phyloP scores from a whole-genome alignment of 176 grass and related monocot species.

The Musa schizocarpa region DNA sequence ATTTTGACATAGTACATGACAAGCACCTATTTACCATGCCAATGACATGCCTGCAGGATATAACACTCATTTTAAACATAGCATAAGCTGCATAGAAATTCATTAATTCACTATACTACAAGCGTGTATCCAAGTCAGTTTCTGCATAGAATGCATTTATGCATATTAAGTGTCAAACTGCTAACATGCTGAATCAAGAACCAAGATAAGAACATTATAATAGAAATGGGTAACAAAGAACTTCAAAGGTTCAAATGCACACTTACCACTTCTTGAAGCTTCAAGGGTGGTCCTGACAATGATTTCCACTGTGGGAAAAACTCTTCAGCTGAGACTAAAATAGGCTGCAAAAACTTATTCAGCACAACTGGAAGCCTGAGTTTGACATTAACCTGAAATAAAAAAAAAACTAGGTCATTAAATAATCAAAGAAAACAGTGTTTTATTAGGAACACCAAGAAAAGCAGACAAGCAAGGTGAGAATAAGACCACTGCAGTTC shows the following conservation, averaged over 20 bases:
- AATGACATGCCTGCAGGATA: too few species aligned
- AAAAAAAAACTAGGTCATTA: constrained; percentile 11
- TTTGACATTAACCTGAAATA: constrained; percentile 63
- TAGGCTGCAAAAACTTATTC: constrained; percentile 89
- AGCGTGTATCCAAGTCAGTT: background rate
- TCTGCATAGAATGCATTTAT: background rate
- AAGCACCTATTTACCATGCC: background rate
- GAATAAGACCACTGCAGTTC: constrained; percentile 44
- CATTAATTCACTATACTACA: background rate
- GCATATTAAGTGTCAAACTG: background rate
- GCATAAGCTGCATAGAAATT: too few species aligned
- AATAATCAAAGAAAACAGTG: background rate
- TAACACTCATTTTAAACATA: too few species aligned
- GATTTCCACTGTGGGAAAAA: constrained; percentile 97
- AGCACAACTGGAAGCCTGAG: constrained; percentile 75
- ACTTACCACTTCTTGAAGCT: constrained; percentile 98
- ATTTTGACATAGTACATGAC: background rate
- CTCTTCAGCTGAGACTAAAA: constrained; percentile 70
- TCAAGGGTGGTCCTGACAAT: constrained; percentile 58
- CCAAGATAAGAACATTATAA: background rate
- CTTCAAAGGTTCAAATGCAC: background rate
- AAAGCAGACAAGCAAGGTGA: constrained; percentile 17
- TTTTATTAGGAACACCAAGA: background rate
- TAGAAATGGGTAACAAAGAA: background rate
- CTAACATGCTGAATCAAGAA: background rate